Percentiles rank a stretch among this genome's conserved stretches.
Conservation (phyloP, 2,329 filamentous ascomycete genomes). For the Trichoderma citrinoviride region DNA sequence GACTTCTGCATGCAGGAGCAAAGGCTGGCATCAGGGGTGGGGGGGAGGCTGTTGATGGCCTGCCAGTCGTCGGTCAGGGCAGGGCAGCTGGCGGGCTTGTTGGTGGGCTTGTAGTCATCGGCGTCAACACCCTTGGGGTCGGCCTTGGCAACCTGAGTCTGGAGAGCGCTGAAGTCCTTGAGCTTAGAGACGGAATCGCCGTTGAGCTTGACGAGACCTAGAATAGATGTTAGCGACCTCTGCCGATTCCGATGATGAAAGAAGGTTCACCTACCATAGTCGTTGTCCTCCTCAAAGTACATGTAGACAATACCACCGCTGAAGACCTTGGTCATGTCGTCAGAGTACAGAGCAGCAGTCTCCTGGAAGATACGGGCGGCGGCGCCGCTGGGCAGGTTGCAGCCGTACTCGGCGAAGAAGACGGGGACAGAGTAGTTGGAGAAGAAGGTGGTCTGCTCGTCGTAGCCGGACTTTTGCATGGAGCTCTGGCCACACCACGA, state of each 20-base stretch:
- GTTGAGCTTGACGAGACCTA: constrained; percentile 63
- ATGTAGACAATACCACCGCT: constrained; percentile 98
- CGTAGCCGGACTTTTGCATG: constrained; percentile 75
- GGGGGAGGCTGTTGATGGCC: constrained; percentile 66
- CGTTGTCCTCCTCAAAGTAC: constrained; percentile 89
- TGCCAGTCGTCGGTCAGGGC: constrained; percentile 63
- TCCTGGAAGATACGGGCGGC: constrained; percentile 79
- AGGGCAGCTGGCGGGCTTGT: constrained; percentile 72
- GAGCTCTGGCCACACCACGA: constrained; percentile 92
- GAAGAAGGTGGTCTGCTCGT: constrained; percentile 82
- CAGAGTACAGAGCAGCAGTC: constrained; percentile 74
- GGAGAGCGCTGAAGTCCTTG: constrained; percentile 71
- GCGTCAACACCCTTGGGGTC: constrained; percentile 65
- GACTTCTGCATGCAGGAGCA: constrained; percentile 83
- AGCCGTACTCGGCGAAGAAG: constrained; percentile 99
- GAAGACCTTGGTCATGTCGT: constrained; percentile 81
- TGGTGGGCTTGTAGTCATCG: constrained; percentile 68
- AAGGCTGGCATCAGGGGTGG: constrained; percentile 71
- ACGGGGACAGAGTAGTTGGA: constrained; percentile 84
- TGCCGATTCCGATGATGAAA: neutral
- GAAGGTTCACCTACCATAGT: constrained; percentile 63
- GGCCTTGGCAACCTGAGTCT: constrained; percentile 65
- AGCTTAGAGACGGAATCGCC: constrained; percentile 62
- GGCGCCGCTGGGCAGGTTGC: constrained; percentile 65
- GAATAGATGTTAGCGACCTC: constrained; percentile 20